Base-by-base conservation (phyloP, 352 stramenopile genomes). In the Phytophthora constricta region DNA sequence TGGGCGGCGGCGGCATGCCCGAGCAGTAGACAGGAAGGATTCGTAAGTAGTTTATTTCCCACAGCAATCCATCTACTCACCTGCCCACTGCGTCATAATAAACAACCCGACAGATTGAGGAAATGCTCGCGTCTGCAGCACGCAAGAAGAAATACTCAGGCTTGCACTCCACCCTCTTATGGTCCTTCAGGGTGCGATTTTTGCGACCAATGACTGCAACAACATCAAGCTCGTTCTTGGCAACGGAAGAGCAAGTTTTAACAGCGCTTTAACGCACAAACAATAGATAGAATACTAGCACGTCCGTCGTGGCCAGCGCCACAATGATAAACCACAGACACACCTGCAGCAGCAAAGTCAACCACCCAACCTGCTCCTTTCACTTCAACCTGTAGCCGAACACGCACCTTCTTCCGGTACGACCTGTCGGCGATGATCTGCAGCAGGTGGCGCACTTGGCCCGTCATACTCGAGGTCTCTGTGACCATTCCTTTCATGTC, bases 201-300 rank as follows among this genome's bases (percentile, higher is more conserved):
- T 20, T 51, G 11, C n/a, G 34, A 52, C 43, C 20, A 53, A 53
- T 16, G 14, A 39, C 23, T 42, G 23, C 10, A 33, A 50, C 22
- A 43, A 37, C 27, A 41, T 31, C 26, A 31, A 20, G 17, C 27
- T 17, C 61, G 31, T 45, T 57, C 60, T 23, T 62, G 27, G 28
- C 5, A 50, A 51, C 42, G 28, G 10, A 51, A 37, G 11, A 22
- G 31, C 34, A 31, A 34, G 33, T 41, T 52, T 61, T 20, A 41
- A 41, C 48, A 68, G 26, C 23, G 60, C 4, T 41, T 77, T 65
- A 77, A 43, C 79, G 79, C 28, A 95, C 63, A 76, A 93, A 95
- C 70, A 95, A 86, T 80, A 90, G 75, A 88, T 95, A 95, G 55
- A 95, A 93, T 34, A 95, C 80, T 11, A 80, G 66, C 17, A 89